Evolutionary conservation across 805 yeast species (phyloP), one percentile per base, ranked within the genome.

Genomic region (Teunomyces funiuensis): DNA sequence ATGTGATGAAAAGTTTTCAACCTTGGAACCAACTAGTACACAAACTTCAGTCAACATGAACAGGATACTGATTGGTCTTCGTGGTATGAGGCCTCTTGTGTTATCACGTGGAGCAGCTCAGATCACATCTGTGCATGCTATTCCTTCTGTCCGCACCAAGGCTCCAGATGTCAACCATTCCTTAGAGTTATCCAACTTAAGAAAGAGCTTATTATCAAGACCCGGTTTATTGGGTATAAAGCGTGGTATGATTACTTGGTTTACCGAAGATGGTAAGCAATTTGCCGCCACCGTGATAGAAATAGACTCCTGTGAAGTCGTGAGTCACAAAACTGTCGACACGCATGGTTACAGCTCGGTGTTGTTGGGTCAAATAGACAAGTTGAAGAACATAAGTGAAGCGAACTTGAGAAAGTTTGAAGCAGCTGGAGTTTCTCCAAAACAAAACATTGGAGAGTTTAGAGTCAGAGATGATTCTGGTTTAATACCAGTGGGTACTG

Each of bases 211-310:
- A 26, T 80, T 88, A 20, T 61, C 65, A 33, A 80, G 99, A 64
- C 82, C 96, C 6, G 99, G 99, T 9, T 69, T 88, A 15, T 66
- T 91, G 20, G 95, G 95, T 1, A 69, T 80, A 49, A 93, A 93
- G 60, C 73, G 84, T 44, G 98, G 97, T 13, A 91, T 91, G 97
- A 81, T 89, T 38, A 80, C 93, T 11, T 86, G 80, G 77, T 91
- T 77, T 57, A 82, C 83, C 47, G 75, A 76, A 20, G 73, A 73
- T 10, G 98, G 97, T 19, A 72, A 70, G 40, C 81, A 81, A 47
- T 63, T 74, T 41, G 90, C 95, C 2, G 93, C 95, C 37, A 93
- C 99, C 3, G 85, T 93, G 6, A 69, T 93, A 29, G 95, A 89
- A 59, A 77, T 93, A 45, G 85, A 89, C 60, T 80, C 90, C 42